phyloP scores from a whole-genome alignment of 495 filamentous ascomycete species.

The Rusavskia elegans region DNA sequence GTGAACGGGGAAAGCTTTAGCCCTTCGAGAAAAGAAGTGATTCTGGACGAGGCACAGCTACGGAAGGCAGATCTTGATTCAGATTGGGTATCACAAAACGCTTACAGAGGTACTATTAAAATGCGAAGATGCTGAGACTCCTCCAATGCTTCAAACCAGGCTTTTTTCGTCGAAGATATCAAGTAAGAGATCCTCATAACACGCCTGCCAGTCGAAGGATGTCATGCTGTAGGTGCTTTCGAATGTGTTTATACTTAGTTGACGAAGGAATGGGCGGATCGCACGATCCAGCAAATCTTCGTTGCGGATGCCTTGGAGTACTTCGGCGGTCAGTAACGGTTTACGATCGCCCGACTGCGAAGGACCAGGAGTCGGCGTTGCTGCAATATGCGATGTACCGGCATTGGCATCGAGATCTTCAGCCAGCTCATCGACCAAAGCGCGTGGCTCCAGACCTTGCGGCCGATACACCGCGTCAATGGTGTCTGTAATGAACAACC shows the following conservation, averaged over 20 bases:
- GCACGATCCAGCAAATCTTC: conserved; percentile 61
- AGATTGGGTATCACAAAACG: background rate
- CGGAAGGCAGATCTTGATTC: background rate
- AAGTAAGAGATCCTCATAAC: conserved; percentile 47
- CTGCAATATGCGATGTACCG: conserved; percentile 21
- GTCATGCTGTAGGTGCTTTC: conserved; percentile 84
- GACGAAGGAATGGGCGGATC: conserved; percentile 75
- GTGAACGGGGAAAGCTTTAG: background rate
- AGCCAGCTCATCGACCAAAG: conserved; percentile 73
- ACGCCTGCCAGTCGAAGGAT: conserved; percentile 49
- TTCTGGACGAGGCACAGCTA: background rate
- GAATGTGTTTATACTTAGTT: conserved; percentile 81
- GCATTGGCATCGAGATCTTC: conserved; percentile 49
- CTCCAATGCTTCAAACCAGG: conserved; percentile 18
- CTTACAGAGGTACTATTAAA: background rate
- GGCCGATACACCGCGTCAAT: conserved; percentile 90
- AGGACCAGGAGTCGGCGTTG: conserved; percentile 4
- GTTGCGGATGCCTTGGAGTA: conserved; percentile 34
- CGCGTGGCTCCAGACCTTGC: conserved; percentile 50
- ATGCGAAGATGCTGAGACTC: background rate
- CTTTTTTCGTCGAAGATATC: conserved; percentile 74
- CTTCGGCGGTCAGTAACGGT: conserved; percentile 25
- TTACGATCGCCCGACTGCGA: conserved; percentile 11
- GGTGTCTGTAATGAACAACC: conserved; percentile 93
- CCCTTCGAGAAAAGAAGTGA: background rate